Evolutionary conservation across 139 green algal species (phyloP).

Genomic region (Deuterostichococcus epilithicus): DNA sequence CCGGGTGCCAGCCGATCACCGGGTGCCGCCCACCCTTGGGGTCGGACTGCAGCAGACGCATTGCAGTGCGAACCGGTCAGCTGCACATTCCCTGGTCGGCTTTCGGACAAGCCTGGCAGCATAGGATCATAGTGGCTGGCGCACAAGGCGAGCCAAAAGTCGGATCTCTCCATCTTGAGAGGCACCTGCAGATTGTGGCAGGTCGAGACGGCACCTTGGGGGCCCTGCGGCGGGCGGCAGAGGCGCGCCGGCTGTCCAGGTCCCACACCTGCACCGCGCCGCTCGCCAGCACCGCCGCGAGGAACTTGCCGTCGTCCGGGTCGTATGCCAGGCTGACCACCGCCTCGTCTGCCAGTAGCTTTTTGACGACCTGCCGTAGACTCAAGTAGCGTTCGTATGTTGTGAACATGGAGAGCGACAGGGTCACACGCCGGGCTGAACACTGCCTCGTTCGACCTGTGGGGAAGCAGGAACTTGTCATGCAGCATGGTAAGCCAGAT

Average conservation of each 20-base stretch:
- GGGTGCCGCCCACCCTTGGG: conserved; percentile 9
- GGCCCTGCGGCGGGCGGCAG: too few relatives aligned
- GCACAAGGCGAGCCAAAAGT: neutral
- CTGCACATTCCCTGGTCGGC: neutral
- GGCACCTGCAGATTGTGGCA: neutral
- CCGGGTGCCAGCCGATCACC: conserved; percentile 60
- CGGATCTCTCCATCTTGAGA: neutral
- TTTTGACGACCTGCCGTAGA: neutral
- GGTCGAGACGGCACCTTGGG: neutral
- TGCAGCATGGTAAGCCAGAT: too few relatives aligned
- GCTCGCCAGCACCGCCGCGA: neutral
- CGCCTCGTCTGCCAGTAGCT: neutral
- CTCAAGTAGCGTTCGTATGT: too few relatives aligned
- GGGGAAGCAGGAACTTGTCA: too few relatives aligned
- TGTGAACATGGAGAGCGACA: too few relatives aligned
- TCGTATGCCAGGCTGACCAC: neutral
- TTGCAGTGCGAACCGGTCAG: too few relatives aligned
- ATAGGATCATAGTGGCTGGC: neutral
- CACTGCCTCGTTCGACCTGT: too few relatives aligned
- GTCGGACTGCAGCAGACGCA: conserved; percentile 24
- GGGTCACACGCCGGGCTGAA: too few relatives aligned
- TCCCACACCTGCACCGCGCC: conserved; percentile 8
- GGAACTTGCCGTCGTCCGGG: neutral
- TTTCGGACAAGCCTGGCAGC: neutral
- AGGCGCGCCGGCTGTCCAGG: neutral